Conservation (phyloP, 2,329 filamentous ascomycete genomes). For the Dactylellina sp. region DNA sequence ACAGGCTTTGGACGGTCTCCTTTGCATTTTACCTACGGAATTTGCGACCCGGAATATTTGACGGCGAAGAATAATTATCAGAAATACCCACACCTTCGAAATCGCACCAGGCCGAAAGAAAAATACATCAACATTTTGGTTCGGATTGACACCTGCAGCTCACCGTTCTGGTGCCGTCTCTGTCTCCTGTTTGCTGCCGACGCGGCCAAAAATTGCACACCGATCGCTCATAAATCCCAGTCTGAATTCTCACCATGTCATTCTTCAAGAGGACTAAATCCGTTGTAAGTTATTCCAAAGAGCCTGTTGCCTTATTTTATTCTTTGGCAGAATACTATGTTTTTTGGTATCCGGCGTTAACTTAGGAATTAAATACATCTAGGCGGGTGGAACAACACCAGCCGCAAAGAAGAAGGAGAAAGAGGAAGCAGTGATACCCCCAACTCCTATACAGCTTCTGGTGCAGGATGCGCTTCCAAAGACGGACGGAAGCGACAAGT, state of each 20-base stretch:
- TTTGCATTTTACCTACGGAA: slow-evolving; percentile 15
- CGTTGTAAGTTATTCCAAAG: slow-evolving; percentile 32
- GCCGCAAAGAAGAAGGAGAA: slow-evolving; percentile 49
- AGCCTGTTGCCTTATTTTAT: not conserved
- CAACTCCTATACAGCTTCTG: slow-evolving; percentile 72
- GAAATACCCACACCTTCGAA: not conserved
- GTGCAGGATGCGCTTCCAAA: slow-evolving; percentile 82
- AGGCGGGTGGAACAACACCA: slow-evolving; percentile 49
- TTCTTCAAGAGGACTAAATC: slow-evolving; percentile 56
- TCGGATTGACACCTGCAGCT: slow-evolving; percentile 36
- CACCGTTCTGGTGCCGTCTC: slow-evolving; percentile 42
- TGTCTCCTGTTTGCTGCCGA: slow-evolving; percentile 41
- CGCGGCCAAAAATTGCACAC: slow-evolving; percentile 49
- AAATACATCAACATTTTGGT: slow-evolving; percentile 8
- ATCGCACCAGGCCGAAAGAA: not conserved
- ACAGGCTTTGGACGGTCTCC: slow-evolving; percentile 25
- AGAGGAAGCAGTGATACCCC: slow-evolving; percentile 35
- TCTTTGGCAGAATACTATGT: not conserved
- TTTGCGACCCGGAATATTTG: slow-evolving; percentile 10
- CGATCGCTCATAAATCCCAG: slow-evolving; percentile 20
- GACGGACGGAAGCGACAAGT: slow-evolving; percentile 93
- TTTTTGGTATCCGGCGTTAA: slow-evolving; percentile 18
- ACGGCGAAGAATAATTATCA: not conserved
- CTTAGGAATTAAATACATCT: slow-evolving; percentile 6
- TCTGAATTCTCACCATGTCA: slow-evolving; percentile 35